These are phyloP conservation scores for Butyriboletus loyo DNA, from an alignment of 768 basidiomycete species.

Conservation along the genomic window DNA sequence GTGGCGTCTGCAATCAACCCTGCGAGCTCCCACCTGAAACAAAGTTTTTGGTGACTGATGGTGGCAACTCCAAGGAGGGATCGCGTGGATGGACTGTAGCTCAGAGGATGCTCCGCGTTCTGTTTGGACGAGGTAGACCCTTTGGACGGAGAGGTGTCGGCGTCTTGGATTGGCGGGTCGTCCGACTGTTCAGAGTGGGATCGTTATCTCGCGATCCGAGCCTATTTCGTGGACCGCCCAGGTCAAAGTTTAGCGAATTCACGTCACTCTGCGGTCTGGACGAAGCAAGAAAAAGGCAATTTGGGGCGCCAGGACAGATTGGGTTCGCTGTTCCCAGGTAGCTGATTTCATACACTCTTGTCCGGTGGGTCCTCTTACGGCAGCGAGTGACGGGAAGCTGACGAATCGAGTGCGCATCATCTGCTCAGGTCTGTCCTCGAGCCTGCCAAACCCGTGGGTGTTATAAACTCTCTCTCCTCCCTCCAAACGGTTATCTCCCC, in stretches of 20 bases:
- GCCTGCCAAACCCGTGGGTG: slow-evolving; percentile 33
- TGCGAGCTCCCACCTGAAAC: slow-evolving; percentile 1
- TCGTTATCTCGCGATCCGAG: slow-evolving; percentile 34
- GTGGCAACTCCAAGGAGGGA: no score
- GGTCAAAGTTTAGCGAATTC: slow-evolving; percentile 19
- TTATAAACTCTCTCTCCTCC: slow-evolving; percentile 28
- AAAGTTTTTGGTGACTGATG: no score
- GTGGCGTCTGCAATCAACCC: slow-evolving; percentile 13
- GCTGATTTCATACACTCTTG: no score
- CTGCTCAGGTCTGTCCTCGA: slow-evolving; percentile 28
- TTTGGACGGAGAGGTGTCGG: no score
- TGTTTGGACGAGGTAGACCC: slow-evolving; percentile 15
- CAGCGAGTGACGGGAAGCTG: slow-evolving; percentile 20
- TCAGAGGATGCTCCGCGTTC: slow-evolving; percentile 27
- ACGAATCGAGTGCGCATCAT: slow-evolving; percentile 27
- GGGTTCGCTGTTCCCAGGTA: no score
- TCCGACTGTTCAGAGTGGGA: no score
- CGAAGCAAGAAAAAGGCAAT: neutral
- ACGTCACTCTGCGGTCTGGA: slow-evolving; percentile 26
- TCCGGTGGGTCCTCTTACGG: slow-evolving; percentile 31
- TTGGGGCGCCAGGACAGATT: no score
- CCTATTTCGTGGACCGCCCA: slow-evolving; percentile 12
- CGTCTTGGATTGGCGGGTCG: slow-evolving; percentile 26
- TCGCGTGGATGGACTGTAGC: no score
- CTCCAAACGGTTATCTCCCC: slow-evolving; percentile 8